These are phyloP conservation scores for Physcia stellaris DNA, from an alignment of 495 filamentous ascomycete genomes.

Conservation along the genomic window DNA sequence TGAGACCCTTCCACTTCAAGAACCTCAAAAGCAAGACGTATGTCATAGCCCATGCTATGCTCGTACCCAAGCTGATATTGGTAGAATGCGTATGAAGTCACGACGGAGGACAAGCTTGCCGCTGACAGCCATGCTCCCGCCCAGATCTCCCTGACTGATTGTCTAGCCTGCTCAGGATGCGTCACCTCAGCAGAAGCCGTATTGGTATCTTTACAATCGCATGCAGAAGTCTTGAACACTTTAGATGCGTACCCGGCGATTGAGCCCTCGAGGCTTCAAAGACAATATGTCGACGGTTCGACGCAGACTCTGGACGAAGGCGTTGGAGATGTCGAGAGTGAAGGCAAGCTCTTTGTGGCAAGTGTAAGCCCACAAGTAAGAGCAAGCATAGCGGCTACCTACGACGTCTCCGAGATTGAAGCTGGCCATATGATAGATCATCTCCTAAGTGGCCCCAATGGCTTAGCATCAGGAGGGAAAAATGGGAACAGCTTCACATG, in stretches of 20 bases:
- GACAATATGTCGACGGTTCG: conserved; percentile 9
- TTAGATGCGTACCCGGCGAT: conserved; percentile 53
- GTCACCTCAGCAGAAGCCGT: conserved; percentile 96
- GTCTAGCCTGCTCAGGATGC: conserved; percentile 92
- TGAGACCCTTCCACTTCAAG: conserved; percentile 61
- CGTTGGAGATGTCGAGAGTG: conserved; percentile 19
- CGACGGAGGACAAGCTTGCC: conserved; percentile 69
- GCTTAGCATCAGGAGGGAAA: conserved; percentile 52
- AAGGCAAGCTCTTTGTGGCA: conserved; percentile 67
- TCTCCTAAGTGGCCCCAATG: conserved; percentile 55
- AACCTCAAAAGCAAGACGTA: conserved; percentile 18
- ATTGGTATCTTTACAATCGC: conserved; percentile 81
- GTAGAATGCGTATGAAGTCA: conserved; percentile 71
- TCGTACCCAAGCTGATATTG: neutral
- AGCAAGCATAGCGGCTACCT: conserved; percentile 75
- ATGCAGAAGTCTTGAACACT: conserved; percentile 73
- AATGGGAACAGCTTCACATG: conserved; percentile 68
- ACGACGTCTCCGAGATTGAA: conserved; percentile 54
- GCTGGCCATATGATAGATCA: conserved; percentile 73
- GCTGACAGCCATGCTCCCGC: conserved; percentile 47
- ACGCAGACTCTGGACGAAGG: conserved; percentile 15
- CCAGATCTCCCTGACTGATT: conserved; percentile 92
- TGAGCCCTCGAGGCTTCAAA: conserved; percentile 14
- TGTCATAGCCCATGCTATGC: neutral
- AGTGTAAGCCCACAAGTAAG: conserved; percentile 83